These are phyloP conservation scores for Globisporangium ultimum DNA, from an alignment of 352 stramenopile genomes.

Conservation along the genomic window DNA sequence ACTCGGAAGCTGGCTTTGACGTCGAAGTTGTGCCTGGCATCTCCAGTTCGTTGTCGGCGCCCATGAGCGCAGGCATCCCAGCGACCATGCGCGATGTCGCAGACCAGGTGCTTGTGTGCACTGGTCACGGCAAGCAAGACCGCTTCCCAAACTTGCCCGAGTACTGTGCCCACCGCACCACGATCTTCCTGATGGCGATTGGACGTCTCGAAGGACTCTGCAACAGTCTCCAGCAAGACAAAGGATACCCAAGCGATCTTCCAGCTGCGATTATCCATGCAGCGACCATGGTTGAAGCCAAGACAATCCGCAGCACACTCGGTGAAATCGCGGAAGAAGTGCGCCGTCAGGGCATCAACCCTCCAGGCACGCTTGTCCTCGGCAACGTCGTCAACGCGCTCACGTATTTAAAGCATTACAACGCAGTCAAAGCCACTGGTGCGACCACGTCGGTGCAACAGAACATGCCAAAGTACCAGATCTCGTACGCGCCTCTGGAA, in stretches of 20 bases:
- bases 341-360: constrained; percentile 76
- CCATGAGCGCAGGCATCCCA: constrained; percentile 91
- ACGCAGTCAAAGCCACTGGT: constrained; percentile 32
- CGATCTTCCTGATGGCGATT: constrained; percentile 98
- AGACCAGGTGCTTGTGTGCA: constrained; percentile 92
- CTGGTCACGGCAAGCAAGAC: constrained; percentile 92
- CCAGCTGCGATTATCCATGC: constrained; percentile 93
- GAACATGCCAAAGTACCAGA: constrained; percentile 44
- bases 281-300: constrained; percentile 88
- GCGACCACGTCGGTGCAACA: constrained; percentile 14
- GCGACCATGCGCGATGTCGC: constrained; percentile 95
- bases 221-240: constrained; percentile 65
- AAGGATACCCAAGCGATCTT: constrained; percentile 88
- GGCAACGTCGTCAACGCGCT: constrained; percentile 90
- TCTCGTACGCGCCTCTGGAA: constrained; percentile 57
- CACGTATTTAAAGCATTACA: constrained; percentile 64
- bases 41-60: constrained; percentile 93
- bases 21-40: constrained; percentile 90
- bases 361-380: constrained; percentile 93
- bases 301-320: constrained; percentile 87
- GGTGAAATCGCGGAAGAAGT: constrained; percentile 88
- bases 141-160: constrained; percentile 90
- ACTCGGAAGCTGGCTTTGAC: constrained; percentile 73
- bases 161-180: constrained; percentile 95
- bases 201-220: constrained; percentile 89